Base-by-base conservation (phyloP, 2,329 filamentous ascomycete species). In the Penicillium crustosum region DNA sequence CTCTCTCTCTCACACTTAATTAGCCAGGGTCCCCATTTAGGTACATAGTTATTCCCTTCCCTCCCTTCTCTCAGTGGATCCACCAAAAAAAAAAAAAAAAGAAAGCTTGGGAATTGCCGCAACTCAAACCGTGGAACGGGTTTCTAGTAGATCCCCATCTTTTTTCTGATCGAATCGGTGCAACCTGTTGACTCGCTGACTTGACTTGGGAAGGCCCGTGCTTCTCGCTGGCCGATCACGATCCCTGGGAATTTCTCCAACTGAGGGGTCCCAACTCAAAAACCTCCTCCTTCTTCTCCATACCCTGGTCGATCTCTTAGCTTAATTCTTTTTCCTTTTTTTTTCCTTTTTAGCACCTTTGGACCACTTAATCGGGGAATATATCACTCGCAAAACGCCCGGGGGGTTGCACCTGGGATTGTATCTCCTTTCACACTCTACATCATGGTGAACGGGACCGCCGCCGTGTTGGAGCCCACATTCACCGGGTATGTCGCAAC, bases 401-500 rank as follows among this genome's bases (percentile, higher is more conserved):
- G 21, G 50, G 39, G 50, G 50, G 29, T 53, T 36, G 27, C 35
- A 49, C 47, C 51, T 39, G 53, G 53, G 38, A 42, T 42, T 49
- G 35, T 43, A 35, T 44, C 49, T 57, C 39, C 41, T 57, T 57
- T 59, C 51, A 49, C 49, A 47, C 43, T 61, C 51, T 36, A 47
- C 61, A 66, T 56, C 62, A 78, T 78, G 76, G 75, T 75, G 63
- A 76, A 76, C 69, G 73, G 75, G 63, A 73, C 74, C 41, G 72
- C 74, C 43, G 73, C 77, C 55, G 78, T 81, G 63, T 76, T 90
- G 66, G 78, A 81, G 62, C 86, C 88, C 31, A 90, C 88, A 25
- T 90, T 83, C 73, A 76, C 77, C n/a, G 89, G 89, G 10, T 85
- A 86, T 68, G 82, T 91, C 49, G 78, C 79, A n/a, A 86, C 82